Evolutionary conservation across 768 basidiomycete genomes (phyloP).

Genomic region (Punctularia strigosozonata): DNA sequence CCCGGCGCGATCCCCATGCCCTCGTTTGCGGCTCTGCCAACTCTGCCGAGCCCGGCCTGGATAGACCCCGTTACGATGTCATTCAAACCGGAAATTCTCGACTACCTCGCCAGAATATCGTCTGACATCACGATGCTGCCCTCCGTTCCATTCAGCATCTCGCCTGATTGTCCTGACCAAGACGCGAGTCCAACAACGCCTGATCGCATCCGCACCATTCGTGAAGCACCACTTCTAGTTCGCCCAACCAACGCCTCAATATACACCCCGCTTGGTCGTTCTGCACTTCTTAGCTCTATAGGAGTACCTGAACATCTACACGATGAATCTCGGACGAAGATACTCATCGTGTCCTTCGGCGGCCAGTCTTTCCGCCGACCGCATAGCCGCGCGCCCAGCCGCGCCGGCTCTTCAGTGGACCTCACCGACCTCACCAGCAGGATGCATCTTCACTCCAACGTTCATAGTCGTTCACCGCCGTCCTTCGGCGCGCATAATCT

Average conservation of each 20-base stretch:
- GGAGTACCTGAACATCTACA: conserved; percentile 45
- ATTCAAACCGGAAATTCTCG: conserved; percentile 34
- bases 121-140: conserved; percentile 24
- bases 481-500: background rate
- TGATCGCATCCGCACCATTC: conserved; percentile 26
- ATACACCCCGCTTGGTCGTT: conserved; percentile 43
- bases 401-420: conserved; percentile 3
- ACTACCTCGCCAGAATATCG: conserved; percentile 24
- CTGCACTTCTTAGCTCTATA: conserved; percentile 38
- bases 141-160: conserved; percentile 27
- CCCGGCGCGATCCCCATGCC: conserved; percentile 73
- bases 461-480: too few relatives aligned
- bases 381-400: conserved; percentile 24
- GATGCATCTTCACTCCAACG: too few relatives aligned
- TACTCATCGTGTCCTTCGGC: conserved; percentile 73
- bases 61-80: conserved; percentile 34
- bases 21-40: conserved; percentile 41
- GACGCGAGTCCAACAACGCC: conserved; percentile 9
- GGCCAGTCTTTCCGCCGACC: conserved; percentile 62
- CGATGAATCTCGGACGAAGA: conserved; percentile 35
- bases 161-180: too few relatives aligned
- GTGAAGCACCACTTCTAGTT: conserved; percentile 58
- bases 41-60: conserved; percentile 55
- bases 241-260: conserved; percentile 38
- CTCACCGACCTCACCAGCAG: background rate